Conservation (phyloP, 257 asterid species). For the Solanum etuberosum region DNA sequence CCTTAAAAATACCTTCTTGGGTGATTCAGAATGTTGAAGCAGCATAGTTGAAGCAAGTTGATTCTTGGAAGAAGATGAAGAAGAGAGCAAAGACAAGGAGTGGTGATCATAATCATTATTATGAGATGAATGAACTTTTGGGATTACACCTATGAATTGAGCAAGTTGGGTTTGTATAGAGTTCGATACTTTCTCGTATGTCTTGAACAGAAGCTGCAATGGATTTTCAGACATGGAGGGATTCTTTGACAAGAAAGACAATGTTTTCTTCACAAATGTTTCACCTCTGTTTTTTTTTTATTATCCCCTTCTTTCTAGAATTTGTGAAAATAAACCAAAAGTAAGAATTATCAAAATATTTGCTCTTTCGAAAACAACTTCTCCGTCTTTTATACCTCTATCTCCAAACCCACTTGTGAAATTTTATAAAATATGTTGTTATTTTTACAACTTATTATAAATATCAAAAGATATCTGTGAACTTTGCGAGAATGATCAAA, state of each 20-base stretch:
- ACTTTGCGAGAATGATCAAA: neutral
- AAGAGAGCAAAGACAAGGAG: neutral
- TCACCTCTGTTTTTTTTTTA: neutral
- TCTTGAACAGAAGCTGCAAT: constrained; percentile 35
- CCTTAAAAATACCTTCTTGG: constrained; percentile 24
- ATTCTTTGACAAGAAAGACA: neutral
- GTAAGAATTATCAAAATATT: neutral
- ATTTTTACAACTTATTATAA: accelerated
- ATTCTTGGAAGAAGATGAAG: constrained; percentile 6
- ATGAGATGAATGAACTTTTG: neutral
- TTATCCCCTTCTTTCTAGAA: neutral
- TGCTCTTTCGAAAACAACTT: accelerated
- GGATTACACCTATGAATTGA: constrained; percentile 16
- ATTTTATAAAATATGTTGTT: too few species aligned
- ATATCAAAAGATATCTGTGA: accelerated
- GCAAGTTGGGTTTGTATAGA: constrained; percentile 48
- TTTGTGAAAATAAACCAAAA: neutral
- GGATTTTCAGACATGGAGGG: constrained; percentile 59
- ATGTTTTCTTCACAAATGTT: neutral
- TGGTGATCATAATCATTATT: neutral
- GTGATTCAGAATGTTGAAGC: constrained; percentile 18
- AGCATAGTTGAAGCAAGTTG: neutral
- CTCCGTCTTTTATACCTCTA: too few species aligned
- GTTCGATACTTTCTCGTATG: constrained; percentile 30
- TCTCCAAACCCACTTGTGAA: accelerated